Base-by-base conservation (phyloP, 2,329 filamentous ascomycete genomes). In the Cadophora sp. region DNA sequence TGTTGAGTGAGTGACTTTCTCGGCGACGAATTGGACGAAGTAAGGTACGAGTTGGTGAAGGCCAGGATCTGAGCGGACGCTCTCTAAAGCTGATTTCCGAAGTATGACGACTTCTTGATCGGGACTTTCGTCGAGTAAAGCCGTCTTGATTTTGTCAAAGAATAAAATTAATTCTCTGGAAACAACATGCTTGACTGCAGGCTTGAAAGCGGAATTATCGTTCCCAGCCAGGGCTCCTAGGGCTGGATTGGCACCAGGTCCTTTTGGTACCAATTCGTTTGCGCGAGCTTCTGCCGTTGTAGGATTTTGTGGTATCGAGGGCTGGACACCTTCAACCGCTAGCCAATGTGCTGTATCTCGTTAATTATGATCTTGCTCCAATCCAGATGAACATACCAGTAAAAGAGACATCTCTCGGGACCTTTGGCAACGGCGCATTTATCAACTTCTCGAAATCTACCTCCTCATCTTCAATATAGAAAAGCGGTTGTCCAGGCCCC, bases 381-480 rank as follows among this genome's bases (percentile, higher is more conserved):
- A 14, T 9, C 1, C 6, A 62, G 24, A 55, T 27, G 27, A 51
- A 73, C 85, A 66, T 82, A 95, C 93, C 92, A 50, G 95, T 98
- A 77, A 97, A 95, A 69, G 90, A 93, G 75, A 96, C 91, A 79
- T 99, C 96, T 61, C 95, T 87, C 40, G 96, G 96, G 34, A 99
- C 94, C 80, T 97, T 97, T 29, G 96, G 96, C 73, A 99, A 81
- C 4, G 96, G 93, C 72, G 94, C 94, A 81, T 99, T 99, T 79
- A 99, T 97, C 73, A 99, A 84, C 84, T 98, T 98, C 83, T 99
- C 96, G 78, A 99, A 98, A 80, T 99, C 96, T 65, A 98, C 91
- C 83, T 99, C 96, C 78, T 99, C 96, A 79, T 99, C 96, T 77
- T 99, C 96, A 46, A 99, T 92, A 79, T 99, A 99, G 81, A 95